A percentile compares a stretch with the other conserved stretches of the same genome.
These are phyloP conservation scores for Oenanthe sinensis DNA, from an alignment of 129 eudicot species.

Conservation along the genomic window DNA sequence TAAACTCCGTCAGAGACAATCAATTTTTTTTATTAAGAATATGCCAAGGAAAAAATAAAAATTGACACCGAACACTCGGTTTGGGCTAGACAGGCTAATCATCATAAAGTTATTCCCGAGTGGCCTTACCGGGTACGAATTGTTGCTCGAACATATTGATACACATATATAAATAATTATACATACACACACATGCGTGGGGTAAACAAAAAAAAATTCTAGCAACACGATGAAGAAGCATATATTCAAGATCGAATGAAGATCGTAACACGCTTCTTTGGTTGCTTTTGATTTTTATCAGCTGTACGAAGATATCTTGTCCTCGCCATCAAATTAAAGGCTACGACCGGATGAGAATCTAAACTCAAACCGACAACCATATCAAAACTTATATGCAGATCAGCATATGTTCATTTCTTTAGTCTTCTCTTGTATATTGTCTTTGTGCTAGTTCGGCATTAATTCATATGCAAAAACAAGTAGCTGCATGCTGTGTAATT, in stretches of 20 bases:
- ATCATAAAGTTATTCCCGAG: too few species aligned
- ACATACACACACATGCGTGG: background rate
- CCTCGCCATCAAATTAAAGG: background rate
- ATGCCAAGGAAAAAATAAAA: too few species aligned
- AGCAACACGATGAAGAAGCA: background rate
- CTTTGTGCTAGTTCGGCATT: background rate
- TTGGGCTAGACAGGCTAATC: background rate
- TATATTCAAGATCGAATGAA: background rate
- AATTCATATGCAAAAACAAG: background rate
- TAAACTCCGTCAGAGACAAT: too few species aligned
- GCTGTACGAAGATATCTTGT: background rate
- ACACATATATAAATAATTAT: too few species aligned
- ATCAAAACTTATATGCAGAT: background rate
- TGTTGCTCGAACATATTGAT: too few species aligned
- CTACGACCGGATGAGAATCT: background rate
- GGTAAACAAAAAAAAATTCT: background rate
- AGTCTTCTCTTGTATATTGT: background rate
- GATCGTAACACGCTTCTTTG: background rate
- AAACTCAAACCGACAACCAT: background rate
- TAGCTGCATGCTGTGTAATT: background rate
- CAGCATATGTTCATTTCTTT: background rate
- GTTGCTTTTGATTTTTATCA: background rate
- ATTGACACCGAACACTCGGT: background rate
- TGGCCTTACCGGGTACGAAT: too few species aligned
- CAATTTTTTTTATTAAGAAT: too few species aligned